phyloP scores from a whole-genome alignment of 371 early-diverging fungal species.

The Rhizopus arrhizus region DNA sequence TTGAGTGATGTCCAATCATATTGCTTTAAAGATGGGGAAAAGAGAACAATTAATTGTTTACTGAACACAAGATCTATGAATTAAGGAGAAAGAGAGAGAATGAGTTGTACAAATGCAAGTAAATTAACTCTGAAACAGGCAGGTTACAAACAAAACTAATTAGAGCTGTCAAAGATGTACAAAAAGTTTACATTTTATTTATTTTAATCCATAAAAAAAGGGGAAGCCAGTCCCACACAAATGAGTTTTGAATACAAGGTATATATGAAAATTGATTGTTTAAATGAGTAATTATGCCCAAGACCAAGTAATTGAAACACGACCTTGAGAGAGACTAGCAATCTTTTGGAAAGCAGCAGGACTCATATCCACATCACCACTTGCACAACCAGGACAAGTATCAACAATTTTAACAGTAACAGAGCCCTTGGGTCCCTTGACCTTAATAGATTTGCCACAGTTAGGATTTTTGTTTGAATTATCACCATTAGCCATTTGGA shows the following conservation, averaged over 20 bases:
- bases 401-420: conserved; percentile 60
- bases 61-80: no score
- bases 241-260: conserved; percentile 12
- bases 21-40: no score
- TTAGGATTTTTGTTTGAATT: conserved; percentile 44
- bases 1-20: no score
- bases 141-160: background rate
- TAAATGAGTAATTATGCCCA: conserved; percentile 12
- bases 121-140: no score
- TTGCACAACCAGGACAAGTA: conserved; percentile 60
- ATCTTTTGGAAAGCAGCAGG: conserved; percentile 61
- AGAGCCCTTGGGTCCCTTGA: conserved; percentile 50
- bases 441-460: conserved; percentile 55
- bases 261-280: conserved; percentile 2
- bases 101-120: no score
- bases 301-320: conserved; percentile 56
- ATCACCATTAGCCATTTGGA: conserved; percentile 29
- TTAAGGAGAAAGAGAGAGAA: no score
- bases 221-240: conserved; percentile 2
- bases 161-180: background rate
- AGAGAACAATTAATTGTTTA: no score
- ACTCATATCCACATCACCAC: conserved; percentile 59
- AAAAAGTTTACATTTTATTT: background rate
- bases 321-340: conserved; percentile 50
- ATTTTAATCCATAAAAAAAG: background rate